Evolutionary conservation across 345 rosid species (phyloP), one percentile per base, ranked within the genome.

Genomic region (Salix arbutifolia): DNA sequence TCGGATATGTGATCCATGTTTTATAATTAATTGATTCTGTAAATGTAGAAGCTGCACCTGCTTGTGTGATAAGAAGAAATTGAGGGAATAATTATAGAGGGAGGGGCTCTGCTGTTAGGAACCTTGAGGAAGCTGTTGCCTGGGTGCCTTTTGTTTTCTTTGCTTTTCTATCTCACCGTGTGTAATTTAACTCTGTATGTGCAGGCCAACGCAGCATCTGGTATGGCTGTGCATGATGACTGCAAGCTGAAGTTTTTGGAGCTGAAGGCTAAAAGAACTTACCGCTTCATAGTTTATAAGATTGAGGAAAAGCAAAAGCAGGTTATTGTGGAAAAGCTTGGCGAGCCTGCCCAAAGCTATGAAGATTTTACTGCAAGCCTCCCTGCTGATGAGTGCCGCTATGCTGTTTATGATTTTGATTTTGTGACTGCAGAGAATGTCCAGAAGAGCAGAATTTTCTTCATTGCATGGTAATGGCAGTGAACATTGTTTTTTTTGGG

Each of bases 181-280:
- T 21, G 21, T 31, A 30, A 19, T 42, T 10, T 74, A 35, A 35
- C n/a, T 40, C n/a, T 65, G 2, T 46, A 10, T 38, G 40, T 67
- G 16, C 66, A 76, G 91, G 89, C 89, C 62, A 88, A 88, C 50
- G 91, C 88, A 10, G 86, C 91, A 16, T 88, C 91, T 4, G 91
- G 91, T 10, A 84, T 88, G 85, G 89, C 87, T 71, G 91, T 88
- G 80, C 89, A 88, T 35, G 89, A 88, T 72, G 91, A 88, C 71
- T 88, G 91, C 84, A 88, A 86, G 81, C 80, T 88, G 19, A 88
- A 61, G 76, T 88, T 88, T 70, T 74, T 88, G 80, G 91, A 85
- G 79, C 76, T 88, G 83, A 88, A 88, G 81, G 86, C 89, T 11
- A 86, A 86, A 71, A 73, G 91, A 76, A 83, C 91, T 28, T 69